phyloP scores from a whole-genome alignment of 2,329 filamentous ascomycete genomes.

The Rhynchosporium graminicola region DNA sequence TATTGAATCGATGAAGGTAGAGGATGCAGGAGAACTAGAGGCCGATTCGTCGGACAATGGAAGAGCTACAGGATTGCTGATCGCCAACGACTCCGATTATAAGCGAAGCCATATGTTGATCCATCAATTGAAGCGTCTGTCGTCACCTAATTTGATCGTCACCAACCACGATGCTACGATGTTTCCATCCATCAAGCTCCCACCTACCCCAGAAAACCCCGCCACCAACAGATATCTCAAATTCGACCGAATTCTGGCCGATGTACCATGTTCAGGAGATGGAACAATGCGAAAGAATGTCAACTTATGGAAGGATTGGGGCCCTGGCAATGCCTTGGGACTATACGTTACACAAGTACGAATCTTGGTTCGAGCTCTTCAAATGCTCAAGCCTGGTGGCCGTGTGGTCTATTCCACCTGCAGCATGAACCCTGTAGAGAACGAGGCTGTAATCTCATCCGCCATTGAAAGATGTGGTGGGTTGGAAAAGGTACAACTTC shows the following conservation, averaged over 20 bases:
- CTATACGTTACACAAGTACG: constrained; percentile 84
- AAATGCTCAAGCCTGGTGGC: constrained; percentile 94
- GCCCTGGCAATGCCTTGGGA: constrained; percentile 80
- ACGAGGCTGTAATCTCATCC: constrained; percentile 86
- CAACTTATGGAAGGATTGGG: constrained; percentile 95
- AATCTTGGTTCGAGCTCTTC: constrained; percentile 87
- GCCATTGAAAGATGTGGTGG: constrained; percentile 92
- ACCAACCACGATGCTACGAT: constrained; percentile 97
- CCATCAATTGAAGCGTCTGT: constrained; percentile 95
- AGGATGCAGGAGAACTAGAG: constrained; percentile 49
- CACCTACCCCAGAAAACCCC: constrained; percentile 56
- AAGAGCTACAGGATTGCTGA: constrained; percentile 83
- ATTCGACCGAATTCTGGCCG: constrained; percentile 93
- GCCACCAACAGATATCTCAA: constrained; percentile 75
- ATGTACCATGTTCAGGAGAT: constrained; percentile 96
- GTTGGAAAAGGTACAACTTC: constrained; percentile 73
- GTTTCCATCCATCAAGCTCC: constrained; percentile 90
- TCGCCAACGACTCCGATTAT: constrained; percentile 96
- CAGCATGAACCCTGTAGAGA: constrained; percentile 98
- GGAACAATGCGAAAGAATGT: constrained; percentile 92
- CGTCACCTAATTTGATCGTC: constrained; percentile 93
- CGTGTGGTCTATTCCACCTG: constrained; percentile 97
- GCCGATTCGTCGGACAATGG: constrained; percentile 73
- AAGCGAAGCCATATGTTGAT: constrained; percentile 96
- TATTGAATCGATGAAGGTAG: constrained; percentile 49